These are phyloP conservation scores for Termitomyces bulborhizus DNA, from an alignment of 768 basidiomycete genomes.

Conservation along the genomic window DNA sequence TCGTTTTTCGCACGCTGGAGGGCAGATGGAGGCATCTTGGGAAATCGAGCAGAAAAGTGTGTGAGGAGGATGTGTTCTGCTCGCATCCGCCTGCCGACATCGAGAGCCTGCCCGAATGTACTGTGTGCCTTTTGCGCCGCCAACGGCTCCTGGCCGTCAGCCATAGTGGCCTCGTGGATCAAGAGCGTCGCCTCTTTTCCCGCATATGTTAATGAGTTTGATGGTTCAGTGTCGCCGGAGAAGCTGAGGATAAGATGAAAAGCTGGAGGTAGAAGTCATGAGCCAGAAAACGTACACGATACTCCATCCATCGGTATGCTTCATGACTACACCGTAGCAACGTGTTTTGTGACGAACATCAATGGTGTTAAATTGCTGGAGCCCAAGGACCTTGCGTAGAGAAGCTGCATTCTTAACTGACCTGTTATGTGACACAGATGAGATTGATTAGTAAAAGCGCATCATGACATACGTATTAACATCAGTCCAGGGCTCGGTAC, in stretches of 20 bases:
- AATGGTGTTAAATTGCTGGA: constrained; percentile 59
- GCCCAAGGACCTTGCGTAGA: constrained; percentile 47
- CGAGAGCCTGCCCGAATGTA: constrained; percentile 85
- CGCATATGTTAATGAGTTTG: constrained; percentile 54
- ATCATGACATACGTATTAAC: constrained; percentile 25
- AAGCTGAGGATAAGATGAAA: constrained; percentile 45
- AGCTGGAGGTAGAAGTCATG: constrained; percentile 31
- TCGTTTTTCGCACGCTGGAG: constrained; percentile 13
- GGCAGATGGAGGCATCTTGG: constrained; percentile 67
- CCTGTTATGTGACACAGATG: constrained; percentile 23
- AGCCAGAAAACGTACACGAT: constrained; percentile 48
- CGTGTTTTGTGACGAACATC: constrained; percentile 68
- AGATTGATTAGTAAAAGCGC: background rate
- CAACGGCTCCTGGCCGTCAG: constrained; percentile 71
- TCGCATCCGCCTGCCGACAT: constrained; percentile 75
- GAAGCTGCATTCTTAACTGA: constrained; percentile 33
- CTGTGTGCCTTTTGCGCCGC: constrained; percentile 79
- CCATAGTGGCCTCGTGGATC: constrained; percentile 94
- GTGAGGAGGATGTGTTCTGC: constrained; percentile 85
- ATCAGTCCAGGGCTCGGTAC: constrained; percentile 41
- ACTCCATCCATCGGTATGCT: constrained; percentile 70
- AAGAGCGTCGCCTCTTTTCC: constrained; percentile 70
- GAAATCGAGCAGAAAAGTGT: constrained; percentile 93
- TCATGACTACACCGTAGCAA: constrained; percentile 68
- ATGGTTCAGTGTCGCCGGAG: constrained; percentile 88